Evolutionary conservation across 768 basidiomycete species (phyloP).

Genomic region (Lactarius evosmus): DNA sequence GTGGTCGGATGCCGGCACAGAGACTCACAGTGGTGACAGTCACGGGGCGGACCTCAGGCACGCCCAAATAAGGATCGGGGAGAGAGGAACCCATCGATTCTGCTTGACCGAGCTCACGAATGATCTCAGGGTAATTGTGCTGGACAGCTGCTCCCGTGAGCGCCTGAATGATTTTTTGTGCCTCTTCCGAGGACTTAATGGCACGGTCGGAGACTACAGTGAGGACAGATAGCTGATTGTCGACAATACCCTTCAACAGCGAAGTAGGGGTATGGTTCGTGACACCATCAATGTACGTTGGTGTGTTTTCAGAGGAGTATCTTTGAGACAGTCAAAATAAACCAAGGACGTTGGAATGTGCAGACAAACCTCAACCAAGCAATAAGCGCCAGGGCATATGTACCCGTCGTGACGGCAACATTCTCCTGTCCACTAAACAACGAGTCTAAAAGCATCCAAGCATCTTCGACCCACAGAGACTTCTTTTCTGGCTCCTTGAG

Average conservation of each 20-base stretch:
- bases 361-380: slow-evolving; percentile 50
- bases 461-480: slow-evolving; percentile 58
- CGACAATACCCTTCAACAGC: slow-evolving; percentile 38
- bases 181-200: slow-evolving; percentile 54
- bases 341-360: neutral
- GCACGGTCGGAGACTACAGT: slow-evolving; percentile 56
- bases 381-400: slow-evolving; percentile 69
- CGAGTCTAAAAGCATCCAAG: slow-evolving; percentile 55
- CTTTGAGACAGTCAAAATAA: slow-evolving; percentile 34
- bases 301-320: slow-evolving; percentile 37
- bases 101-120: slow-evolving; percentile 55
- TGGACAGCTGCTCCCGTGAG: slow-evolving; percentile 62
- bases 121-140: slow-evolving; percentile 46
- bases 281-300: slow-evolving; percentile 17
- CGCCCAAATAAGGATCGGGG: slow-evolving; percentile 45
- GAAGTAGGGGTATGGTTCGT: slow-evolving; percentile 29
- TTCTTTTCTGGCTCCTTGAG: slow-evolving; percentile 43
- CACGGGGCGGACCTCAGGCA: slow-evolving; percentile 67
- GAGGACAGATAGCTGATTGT: slow-evolving; percentile 48
- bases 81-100: slow-evolving; percentile 42
- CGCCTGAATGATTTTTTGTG: slow-evolving; percentile 49
- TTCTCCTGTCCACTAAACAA: slow-evolving; percentile 52
- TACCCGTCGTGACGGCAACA: slow-evolving; percentile 49
- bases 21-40: slow-evolving; percentile 40
- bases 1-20: slow-evolving; percentile 6